Evolutionary conservation across 345 rosid species (phyloP).

Genomic region (Salix purpurea): DNA sequence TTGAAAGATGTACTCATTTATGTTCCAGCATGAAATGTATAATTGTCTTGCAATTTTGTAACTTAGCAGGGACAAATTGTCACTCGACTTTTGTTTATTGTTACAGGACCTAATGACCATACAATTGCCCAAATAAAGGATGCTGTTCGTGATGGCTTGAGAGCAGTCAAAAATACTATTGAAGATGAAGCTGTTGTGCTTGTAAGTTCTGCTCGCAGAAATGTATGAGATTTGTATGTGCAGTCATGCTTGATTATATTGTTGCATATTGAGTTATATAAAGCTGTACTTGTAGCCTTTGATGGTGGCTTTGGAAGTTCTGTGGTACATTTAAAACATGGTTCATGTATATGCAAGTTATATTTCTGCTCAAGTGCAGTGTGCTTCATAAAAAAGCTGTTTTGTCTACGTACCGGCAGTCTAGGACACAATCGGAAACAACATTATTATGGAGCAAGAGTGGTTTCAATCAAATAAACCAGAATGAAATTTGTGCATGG

Average conservation of each 20-base stretch:
- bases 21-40: no score
- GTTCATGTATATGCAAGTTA: not conserved
- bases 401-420: not conserved
- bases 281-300: not conserved
- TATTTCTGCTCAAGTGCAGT: not conserved
- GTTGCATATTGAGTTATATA: not conserved
- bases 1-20: no score
- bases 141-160: conserved; percentile 92
- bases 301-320: not conserved
- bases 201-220: conserved; percentile 35
- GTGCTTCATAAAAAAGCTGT: not conserved
- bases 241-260: not conserved
- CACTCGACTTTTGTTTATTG: conserved; percentile 5
- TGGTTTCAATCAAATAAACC: not conserved
- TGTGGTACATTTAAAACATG: no score
- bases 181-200: conserved; percentile 90
- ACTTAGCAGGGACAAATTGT: no score
- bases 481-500: not conserved
- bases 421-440: not conserved
- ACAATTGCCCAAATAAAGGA: conserved; percentile 98
- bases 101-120: conserved; percentile 90
- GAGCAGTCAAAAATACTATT: conserved; percentile 88
- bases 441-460: not conserved
- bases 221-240: not conserved
- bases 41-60: no score